phyloP scores from a whole-genome alignment of 306 rosid species.

The Elaeagnus macrophylla region DNA sequence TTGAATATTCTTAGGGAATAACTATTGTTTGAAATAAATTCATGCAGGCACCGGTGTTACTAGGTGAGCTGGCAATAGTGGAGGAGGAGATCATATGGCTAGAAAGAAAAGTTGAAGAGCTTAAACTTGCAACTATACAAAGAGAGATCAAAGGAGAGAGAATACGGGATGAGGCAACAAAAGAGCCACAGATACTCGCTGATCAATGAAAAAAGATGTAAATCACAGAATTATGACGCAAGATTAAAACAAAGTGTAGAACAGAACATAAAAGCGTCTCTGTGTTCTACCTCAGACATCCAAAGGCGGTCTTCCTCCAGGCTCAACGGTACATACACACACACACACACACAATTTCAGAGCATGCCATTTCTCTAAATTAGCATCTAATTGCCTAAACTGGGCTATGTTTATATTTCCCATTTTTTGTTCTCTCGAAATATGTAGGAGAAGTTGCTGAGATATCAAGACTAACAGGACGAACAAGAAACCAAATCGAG shows the following conservation, averaged over 20 bases:
- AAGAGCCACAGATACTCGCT: slow-evolving; percentile 14
- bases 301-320: slow-evolving; percentile 38
- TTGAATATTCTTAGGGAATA: not conserved
- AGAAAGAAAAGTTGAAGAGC: slow-evolving; percentile 65
- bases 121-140: slow-evolving; percentile 37
- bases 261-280: slow-evolving; percentile 19
- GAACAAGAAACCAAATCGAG: not conserved
- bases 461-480: slow-evolving; percentile 30
- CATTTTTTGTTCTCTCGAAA: not conserved
- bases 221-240: slow-evolving; percentile 40
- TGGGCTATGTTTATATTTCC: not conserved
- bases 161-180: slow-evolving; percentile 33
- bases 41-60: slow-evolving; percentile 47
- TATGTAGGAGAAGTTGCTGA: slow-evolving; percentile 34
- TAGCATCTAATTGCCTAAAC: not conserved
- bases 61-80: slow-evolving; percentile 55
- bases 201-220: slow-evolving; percentile 24
- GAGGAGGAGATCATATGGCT: slow-evolving; percentile 62
- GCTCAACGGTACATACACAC: slow-evolving; percentile 42
- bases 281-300: slow-evolving; percentile 45
- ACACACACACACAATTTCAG: not conserved
- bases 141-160: slow-evolving; percentile 45
- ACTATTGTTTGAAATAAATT: not conserved
- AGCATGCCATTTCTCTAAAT: not conserved
- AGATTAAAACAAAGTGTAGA: slow-evolving; percentile 21